Evolutionary conservation across 495 filamentous ascomycete species (phyloP).

Genomic region (Neurospora sp.): DNA sequence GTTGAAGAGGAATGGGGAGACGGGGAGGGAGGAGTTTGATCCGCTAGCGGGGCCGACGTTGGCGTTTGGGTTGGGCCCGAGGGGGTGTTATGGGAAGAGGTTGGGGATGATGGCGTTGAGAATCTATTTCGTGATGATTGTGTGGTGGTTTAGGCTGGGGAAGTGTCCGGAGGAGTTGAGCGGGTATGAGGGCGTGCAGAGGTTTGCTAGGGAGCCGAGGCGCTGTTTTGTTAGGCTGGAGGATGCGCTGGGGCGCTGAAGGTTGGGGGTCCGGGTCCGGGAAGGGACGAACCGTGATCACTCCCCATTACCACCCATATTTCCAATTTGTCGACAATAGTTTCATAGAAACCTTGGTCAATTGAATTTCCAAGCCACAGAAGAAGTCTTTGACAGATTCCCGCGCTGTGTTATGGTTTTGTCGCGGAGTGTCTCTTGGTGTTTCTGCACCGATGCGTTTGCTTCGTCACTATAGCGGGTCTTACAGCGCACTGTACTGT

Average conservation of each 20-base stretch:
- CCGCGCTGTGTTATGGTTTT: too few relatives aligned
- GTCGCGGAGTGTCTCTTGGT: too few relatives aligned
- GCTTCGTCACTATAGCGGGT: too few relatives aligned
- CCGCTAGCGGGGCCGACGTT: slow-evolving; percentile 23
- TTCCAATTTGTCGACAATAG: too few relatives aligned
- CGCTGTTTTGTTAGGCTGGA: slow-evolving; percentile 19
- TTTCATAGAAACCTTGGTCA: too few relatives aligned
- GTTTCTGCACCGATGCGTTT: too few relatives aligned
- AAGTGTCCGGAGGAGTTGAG: slow-evolving; percentile 9
- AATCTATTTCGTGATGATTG: slow-evolving; percentile 22
- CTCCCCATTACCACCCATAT: too few relatives aligned
- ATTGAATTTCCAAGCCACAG: too few relatives aligned
- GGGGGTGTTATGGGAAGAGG: slow-evolving; percentile 41
- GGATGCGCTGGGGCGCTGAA: neutral
- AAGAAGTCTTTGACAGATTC: too few relatives aligned
- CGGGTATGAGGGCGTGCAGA: slow-evolving; percentile 18
- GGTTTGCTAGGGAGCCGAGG: slow-evolving; percentile 19
- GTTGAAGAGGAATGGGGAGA: slow-evolving; percentile 10
- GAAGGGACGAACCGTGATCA: too few relatives aligned
- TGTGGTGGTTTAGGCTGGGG: slow-evolving; percentile 32
- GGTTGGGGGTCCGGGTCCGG: too few relatives aligned
- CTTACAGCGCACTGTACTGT: too few relatives aligned
- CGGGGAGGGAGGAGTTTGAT: slow-evolving; percentile 17
- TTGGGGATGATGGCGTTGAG: slow-evolving; percentile 27
- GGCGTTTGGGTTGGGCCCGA: slow-evolving; percentile 41